Percentiles rank a stretch among this genome's conserved stretches.
These are phyloP conservation scores for Tuber microsphaerosporum DNA, from an alignment of 495 filamentous ascomycete species.

Conservation along the genomic window DNA sequence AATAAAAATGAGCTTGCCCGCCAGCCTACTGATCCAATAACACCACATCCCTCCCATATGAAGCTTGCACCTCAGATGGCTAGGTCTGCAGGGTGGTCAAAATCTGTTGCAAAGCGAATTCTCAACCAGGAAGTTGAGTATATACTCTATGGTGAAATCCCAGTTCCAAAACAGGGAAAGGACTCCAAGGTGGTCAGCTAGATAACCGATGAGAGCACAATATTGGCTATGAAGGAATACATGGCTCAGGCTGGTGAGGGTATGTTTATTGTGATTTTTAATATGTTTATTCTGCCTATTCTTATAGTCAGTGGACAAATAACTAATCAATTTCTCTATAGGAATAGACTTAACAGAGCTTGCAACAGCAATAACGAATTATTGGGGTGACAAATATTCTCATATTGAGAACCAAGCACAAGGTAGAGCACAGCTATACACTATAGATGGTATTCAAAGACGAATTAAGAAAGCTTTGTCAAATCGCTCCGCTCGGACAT, in stretches of 20 bases:
- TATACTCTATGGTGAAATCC: neutral
- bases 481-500: too few relatives aligned
- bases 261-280: neutral
- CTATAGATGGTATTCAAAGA: too few relatives aligned
- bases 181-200: neutral
- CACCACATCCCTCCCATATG: too few relatives aligned
- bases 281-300: neutral
- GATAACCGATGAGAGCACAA: neutral
- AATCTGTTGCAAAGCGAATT: neutral
- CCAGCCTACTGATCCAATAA: too few relatives aligned
- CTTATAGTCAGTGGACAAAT: neutral
- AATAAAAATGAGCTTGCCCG: too few relatives aligned
- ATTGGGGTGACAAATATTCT: neutral
- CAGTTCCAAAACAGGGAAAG: neutral
- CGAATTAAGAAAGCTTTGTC: too few relatives aligned
- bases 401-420: too few relatives aligned
- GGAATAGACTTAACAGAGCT: neutral
- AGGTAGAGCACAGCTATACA: too few relatives aligned
- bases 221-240: constrained; percentile 7
- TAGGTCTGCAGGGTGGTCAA: too few relatives aligned
- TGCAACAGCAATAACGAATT: neutral
- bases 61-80: too few relatives aligned
- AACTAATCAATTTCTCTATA: neutral
- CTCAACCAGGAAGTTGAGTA: constrained; percentile 4
- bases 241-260: neutral